Conservation (phyloP, 768 basidiomycete genomes). For the Boletus rubroflammeus region DNA sequence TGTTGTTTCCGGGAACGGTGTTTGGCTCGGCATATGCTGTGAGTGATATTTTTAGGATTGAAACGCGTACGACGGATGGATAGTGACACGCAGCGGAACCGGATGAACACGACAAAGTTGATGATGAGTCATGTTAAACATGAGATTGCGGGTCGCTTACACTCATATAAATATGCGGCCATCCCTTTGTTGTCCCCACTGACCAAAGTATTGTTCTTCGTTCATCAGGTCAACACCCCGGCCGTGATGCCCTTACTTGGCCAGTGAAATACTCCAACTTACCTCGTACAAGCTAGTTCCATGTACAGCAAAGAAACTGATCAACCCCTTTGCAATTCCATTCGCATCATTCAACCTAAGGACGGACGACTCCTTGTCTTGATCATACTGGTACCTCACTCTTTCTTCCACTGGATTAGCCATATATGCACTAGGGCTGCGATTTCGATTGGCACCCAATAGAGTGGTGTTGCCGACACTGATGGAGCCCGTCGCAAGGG, state of each 20-base stretch:
- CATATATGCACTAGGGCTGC: slow-evolving; percentile 72
- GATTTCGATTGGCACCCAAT: slow-evolving; percentile 65
- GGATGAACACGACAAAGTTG: neutral
- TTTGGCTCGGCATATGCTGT: slow-evolving; percentile 61
- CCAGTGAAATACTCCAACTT: neutral
- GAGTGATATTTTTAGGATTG: neutral
- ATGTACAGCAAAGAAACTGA: slow-evolving; percentile 77
- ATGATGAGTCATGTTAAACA: neutral
- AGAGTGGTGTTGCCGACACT: slow-evolving; percentile 68
- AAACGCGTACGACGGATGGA: neutral
- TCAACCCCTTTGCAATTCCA: slow-evolving; percentile 59
- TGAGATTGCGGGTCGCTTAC: slow-evolving; percentile 33
- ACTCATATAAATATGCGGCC: slow-evolving; percentile 77
- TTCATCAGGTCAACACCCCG: neutral
- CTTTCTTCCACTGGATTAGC: slow-evolving; percentile 73
- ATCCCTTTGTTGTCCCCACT: slow-evolving; percentile 84
- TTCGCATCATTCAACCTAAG: slow-evolving; percentile 58
- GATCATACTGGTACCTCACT: slow-evolving; percentile 61
- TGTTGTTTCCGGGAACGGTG: slow-evolving; percentile 62
- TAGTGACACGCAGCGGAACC: neutral
- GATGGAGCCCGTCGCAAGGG: slow-evolving; percentile 55
- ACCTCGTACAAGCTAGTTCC: slow-evolving; percentile 80
- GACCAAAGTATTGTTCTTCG: slow-evolving; percentile 76
- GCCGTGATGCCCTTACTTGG: neutral
- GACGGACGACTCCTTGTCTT: slow-evolving; percentile 71